Percentiles rank a stretch among this genome's conserved stretches.
These are phyloP conservation scores for Plasmodium gonderi DNA, from an alignment of 169 alveolate genomes.

Conservation along the genomic window DNA sequence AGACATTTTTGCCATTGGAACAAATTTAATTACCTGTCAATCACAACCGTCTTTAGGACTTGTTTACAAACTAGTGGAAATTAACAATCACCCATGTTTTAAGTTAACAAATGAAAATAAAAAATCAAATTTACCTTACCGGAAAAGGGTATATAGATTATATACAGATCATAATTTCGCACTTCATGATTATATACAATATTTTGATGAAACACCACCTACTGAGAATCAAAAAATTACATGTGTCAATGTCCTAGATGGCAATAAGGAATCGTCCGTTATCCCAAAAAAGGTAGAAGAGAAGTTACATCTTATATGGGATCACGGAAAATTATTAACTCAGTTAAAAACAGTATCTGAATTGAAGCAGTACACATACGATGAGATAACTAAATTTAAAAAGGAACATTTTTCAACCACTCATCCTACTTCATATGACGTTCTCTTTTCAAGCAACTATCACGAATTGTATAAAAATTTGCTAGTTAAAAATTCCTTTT, in stretches of 20 bases:
- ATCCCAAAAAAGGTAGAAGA: conserved; percentile 48
- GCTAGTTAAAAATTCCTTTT: neutral
- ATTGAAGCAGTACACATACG: conserved; percentile 27
- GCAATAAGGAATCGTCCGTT: conserved; percentile 3
- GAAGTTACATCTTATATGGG: conserved; percentile 37
- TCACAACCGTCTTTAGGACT: conserved; percentile 94
- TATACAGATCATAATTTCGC: conserved; percentile 78
- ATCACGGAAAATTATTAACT: conserved; percentile 53
- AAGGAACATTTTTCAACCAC: conserved; percentile 5
- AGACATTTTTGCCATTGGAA: conserved; percentile 94
- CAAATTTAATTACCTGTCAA: conserved; percentile 94
- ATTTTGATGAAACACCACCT: conserved; percentile 30
- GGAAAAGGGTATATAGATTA: conserved; percentile 87
- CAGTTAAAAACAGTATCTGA: conserved; percentile 22
- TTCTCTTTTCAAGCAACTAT: conserved; percentile 20
- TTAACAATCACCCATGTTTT: conserved; percentile 88
- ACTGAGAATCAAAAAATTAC: conserved; percentile 7
- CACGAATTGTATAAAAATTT: conserved; percentile 32
- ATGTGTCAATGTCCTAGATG: conserved; percentile 18
- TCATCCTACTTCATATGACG: conserved; percentile 1
- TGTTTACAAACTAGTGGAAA: conserved; percentile 92
- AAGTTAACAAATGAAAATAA: conserved; percentile 90
- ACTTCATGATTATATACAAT: conserved; percentile 76
- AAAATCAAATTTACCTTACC: conserved; percentile 90
- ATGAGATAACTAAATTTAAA: conserved; percentile 37